Conservation (phyloP, 306 rosid species). For the Begonia loranthoides region DNA sequence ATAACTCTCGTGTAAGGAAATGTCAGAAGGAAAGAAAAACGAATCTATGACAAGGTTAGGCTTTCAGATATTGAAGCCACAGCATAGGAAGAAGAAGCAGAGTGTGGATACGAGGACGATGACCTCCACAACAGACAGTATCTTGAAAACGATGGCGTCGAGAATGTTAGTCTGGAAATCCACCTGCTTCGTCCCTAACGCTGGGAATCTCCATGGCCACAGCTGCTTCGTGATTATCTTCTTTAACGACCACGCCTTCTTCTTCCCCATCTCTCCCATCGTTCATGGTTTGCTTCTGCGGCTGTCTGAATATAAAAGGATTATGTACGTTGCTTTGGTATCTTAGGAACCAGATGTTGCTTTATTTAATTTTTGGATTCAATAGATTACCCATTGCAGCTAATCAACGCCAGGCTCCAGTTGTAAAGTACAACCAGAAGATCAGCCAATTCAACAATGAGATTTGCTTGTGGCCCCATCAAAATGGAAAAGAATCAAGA, state of each 20-base stretch:
- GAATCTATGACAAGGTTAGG: background rate
- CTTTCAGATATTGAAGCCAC: conserved; percentile 37
- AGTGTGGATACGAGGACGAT: conserved; percentile 44
- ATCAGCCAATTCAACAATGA: too few species aligned
- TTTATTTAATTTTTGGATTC: too few species aligned
- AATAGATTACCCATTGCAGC: too few species aligned
- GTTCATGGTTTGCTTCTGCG: too few species aligned
- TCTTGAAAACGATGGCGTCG: conserved; percentile 35
- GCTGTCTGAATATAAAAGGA: too few species aligned
- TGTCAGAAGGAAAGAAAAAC: background rate
- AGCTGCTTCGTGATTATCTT: conserved; percentile 34
- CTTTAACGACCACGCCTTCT: conserved; percentile 24
- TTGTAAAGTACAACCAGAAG: too few species aligned
- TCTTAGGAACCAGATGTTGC: too few species aligned
- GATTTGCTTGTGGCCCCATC: too few species aligned
- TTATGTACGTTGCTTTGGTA: too few species aligned
- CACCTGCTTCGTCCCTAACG: conserved; percentile 24
- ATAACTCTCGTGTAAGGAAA: too few species aligned
- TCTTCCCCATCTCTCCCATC: background rate
- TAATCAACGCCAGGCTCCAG: too few species aligned
- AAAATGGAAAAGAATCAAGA: too few species aligned
- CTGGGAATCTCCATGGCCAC: conserved; percentile 25
- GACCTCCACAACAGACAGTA: conserved; percentile 34
- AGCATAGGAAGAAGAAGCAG: conserved; percentile 55
- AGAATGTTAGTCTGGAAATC: conserved; percentile 28